Evolutionary conservation across 805 yeast genomes (phyloP).

Genomic region (Aciculoconidium aculeatum): DNA sequence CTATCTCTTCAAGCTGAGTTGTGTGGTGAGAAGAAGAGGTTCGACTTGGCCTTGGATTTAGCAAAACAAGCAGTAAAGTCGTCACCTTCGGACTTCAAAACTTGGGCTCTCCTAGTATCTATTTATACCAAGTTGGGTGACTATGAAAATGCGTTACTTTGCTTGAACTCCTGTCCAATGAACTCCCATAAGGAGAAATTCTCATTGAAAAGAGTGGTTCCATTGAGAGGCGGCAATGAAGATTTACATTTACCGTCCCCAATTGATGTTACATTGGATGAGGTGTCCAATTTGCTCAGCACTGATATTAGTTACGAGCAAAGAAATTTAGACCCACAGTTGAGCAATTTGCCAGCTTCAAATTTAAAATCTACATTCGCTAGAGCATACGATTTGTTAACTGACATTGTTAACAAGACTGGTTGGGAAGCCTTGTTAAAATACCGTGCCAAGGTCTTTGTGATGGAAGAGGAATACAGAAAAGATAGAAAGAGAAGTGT

Average conservation of each 20-base stretch:
- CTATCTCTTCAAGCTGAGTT: constrained; percentile 53
- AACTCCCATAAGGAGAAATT: constrained; percentile 65
- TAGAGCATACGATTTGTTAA: constrained; percentile 40
- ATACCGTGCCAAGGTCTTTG: constrained; percentile 42
- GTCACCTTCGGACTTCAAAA: constrained; percentile 68
- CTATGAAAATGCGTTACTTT: constrained; percentile 64
- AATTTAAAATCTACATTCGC: constrained; percentile 49
- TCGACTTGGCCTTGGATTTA: constrained; percentile 52
- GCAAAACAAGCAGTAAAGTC: constrained; percentile 63
- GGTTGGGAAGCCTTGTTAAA: constrained; percentile 43
- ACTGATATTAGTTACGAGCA: constrained; percentile 63
- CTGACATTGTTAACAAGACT: constrained; percentile 39
- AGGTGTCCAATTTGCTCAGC: constrained; percentile 63
- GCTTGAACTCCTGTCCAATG: constrained; percentile 80
- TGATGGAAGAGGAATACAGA: constrained; percentile 44
- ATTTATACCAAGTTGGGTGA: constrained; percentile 59
- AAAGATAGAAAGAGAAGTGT: constrained; percentile 24
- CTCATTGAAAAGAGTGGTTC: constrained; percentile 53
- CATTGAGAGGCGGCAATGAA: constrained; percentile 41
- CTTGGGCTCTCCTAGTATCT: constrained; percentile 66
- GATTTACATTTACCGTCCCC: constrained; percentile 73
- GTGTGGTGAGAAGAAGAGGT: constrained; percentile 45
- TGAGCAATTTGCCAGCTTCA: constrained; percentile 62
- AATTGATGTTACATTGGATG: constrained; percentile 62
- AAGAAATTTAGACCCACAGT: constrained; percentile 53